Percentiles rank a stretch among this genome's conserved stretches.
Evolutionary conservation across 2,329 filamentous ascomycete species (phyloP).

Genomic region (Fragosphaeria purpurea): DNA sequence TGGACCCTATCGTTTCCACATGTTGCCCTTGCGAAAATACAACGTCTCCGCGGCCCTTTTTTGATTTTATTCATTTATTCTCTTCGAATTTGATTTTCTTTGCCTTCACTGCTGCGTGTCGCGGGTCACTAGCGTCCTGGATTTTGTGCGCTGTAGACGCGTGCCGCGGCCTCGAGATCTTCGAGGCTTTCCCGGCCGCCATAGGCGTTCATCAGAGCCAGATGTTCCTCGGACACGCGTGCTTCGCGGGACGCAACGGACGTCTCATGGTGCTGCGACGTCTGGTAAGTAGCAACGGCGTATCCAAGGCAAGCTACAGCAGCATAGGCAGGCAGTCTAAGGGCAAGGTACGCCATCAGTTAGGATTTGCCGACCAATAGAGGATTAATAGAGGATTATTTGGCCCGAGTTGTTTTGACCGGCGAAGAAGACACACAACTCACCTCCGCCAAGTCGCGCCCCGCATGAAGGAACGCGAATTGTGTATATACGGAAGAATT

Average conservation of each 20-base stretch:
- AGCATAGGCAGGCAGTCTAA: constrained; percentile 7
- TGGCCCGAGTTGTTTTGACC: no score
- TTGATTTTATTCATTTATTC: no score
- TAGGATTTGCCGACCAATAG: no score
- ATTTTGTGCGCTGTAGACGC: constrained; percentile 20
- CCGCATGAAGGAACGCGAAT: constrained; percentile 7
- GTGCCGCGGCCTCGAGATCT: constrained; percentile 21
- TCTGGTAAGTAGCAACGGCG: constrained; percentile 3
- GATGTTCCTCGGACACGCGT: not conserved
- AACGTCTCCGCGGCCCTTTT: no score
- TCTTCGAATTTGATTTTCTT: no score
- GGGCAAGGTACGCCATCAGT: no score
- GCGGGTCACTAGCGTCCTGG: not conserved
- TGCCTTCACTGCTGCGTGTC: no score
- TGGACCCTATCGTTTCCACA: no score
- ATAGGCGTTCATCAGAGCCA: constrained; percentile 20
- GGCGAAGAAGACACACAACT: not conserved
- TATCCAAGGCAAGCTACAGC: constrained; percentile 8
- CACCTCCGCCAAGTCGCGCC: constrained; percentile 4
- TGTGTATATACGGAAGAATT: constrained; percentile 21
- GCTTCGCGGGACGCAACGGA: constrained; percentile 2
- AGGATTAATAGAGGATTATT: no score
- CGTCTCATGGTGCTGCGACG: constrained; percentile 1
- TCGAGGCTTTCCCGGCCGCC: constrained; percentile 21
- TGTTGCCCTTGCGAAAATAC: no score